Conservation (phyloP, 2,329 filamentous ascomycete genomes). For the Fusarium clavum region DNA sequence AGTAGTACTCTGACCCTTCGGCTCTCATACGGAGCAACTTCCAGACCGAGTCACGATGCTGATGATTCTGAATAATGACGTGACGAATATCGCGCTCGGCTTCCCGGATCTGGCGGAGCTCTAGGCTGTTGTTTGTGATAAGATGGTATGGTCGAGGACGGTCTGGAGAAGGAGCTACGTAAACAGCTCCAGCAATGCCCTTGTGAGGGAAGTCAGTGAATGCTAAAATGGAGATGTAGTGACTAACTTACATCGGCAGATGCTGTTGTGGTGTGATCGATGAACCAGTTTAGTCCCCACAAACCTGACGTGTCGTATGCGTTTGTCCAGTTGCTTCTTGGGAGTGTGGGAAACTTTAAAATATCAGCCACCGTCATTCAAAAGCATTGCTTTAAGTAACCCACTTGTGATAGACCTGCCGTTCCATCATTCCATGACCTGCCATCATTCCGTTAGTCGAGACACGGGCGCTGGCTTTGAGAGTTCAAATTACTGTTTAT, state of each 20-base stretch:
- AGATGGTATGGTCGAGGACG: conserved; percentile 1
- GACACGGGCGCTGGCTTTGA: neutral
- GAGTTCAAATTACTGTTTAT: neutral
- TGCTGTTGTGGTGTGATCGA: neutral
- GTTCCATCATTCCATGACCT: neutral
- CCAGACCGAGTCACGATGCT: conserved; percentile 11
- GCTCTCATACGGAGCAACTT: conserved; percentile 11
- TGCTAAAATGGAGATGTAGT: rapidly evolving
- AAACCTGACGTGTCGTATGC: neutral
- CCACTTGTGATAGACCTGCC: neutral
- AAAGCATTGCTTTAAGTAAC: rapidly evolving
- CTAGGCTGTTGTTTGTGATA: conserved; percentile 2
- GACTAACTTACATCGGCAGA: neutral
- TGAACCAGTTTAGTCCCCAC: conserved; percentile 1
- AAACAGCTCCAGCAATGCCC: conserved; percentile 1
- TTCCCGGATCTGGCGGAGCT: neutral
- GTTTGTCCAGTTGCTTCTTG: neutral
- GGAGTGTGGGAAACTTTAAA: neutral
- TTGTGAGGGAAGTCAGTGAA: neutral
- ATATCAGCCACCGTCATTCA: neutral
- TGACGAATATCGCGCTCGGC: neutral
- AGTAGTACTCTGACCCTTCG: conserved; percentile 10
- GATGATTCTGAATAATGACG: conserved; percentile 8
- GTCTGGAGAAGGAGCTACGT: neutral
- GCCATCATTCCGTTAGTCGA: neutral